Base-by-base conservation (phyloP, 805 yeast species). In the Candida boleticola region DNA sequence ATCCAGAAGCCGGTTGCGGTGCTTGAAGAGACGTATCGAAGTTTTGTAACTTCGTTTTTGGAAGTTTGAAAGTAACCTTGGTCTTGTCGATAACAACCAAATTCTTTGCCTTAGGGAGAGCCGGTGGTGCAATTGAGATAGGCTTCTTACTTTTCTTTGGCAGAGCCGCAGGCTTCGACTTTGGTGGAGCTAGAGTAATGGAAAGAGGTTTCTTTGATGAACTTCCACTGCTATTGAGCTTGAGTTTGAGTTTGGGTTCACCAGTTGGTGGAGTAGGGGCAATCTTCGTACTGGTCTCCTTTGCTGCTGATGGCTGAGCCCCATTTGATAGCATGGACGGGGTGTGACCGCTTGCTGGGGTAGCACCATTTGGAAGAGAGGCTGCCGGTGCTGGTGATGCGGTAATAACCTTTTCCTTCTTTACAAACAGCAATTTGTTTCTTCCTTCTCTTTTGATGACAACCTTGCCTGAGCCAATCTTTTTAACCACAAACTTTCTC, bases 401-500 rank as follows among this genome's bases (percentile, higher is more conserved):
- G n/a, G n/a, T n/a, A n/a, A n/a, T n/a, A n/a, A n/a, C n/a, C 36
- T 19, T 21, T n/a, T 32, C 31, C 11, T 54, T 38, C 47, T 38
- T 31, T 1, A 70, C 66, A 37, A 78, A 57, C 50, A 75, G 82
- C 36, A 79, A 74, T 52, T 73, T 76, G 47, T 79, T 71, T 42
- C 80, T 56, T 1, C 82, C 81, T 51, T 81, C 83, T 45, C 88
- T 66, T 48, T 74, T 82, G 16, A 89, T 63, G 4, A 76, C 67
- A n/a, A 88, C 65, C 30, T 68, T 68, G 3, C 82, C 82, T 20
- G 66, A 66, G 0, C 79, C 84, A 4, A 71, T 48, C 39, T 76
- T 52, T 48, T 73, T 75, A 0, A 89, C 87, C 5, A 77, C 79
- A 19, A 93, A 66, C 49, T 78, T 79, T 55, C 79, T 82, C 43